phyloP scores from a whole-genome alignment of 2,329 filamentous ascomycete species.

The Boeremia lycopersici region DNA sequence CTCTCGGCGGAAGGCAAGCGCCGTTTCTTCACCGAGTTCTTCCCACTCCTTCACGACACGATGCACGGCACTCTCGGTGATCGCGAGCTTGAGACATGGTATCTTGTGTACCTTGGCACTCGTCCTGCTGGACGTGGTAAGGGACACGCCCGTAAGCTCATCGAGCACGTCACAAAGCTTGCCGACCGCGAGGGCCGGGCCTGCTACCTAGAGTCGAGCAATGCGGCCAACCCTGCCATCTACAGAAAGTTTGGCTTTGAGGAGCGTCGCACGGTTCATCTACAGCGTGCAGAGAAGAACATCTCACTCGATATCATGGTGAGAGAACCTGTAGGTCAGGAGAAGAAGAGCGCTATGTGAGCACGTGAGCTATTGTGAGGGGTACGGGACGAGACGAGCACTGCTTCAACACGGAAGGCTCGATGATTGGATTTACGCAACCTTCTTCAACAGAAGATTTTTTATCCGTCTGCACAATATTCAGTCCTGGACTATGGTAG shows the following conservation, averaged over 20 bases:
- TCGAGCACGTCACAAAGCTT: slow-evolving; percentile 68
- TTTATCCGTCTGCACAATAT: not conserved
- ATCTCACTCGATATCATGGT: slow-evolving; percentile 82
- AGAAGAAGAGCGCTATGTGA: slow-evolving; percentile 28
- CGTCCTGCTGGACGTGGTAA: slow-evolving; percentile 72
- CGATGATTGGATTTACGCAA: not conserved
- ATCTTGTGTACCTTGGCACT: slow-evolving; percentile 83
- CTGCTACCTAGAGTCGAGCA: slow-evolving; percentile 81
- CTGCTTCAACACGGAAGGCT: slow-evolving; percentile 34
- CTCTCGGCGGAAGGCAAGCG: slow-evolving; percentile 73
- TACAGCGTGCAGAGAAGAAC: slow-evolving; percentile 63
- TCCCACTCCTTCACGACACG: slow-evolving; percentile 74
- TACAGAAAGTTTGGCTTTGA: slow-evolving; percentile 80
- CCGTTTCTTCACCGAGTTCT: slow-evolving; percentile 78
- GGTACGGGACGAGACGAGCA: slow-evolving; percentile 12
- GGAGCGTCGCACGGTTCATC: slow-evolving; percentile 65
- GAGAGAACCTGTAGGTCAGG: slow-evolving; percentile 62
- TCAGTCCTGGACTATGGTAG: not conserved
- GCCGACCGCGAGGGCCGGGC: slow-evolving; percentile 71
- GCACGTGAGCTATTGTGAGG: not conserved
- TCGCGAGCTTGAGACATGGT: slow-evolving; percentile 73
- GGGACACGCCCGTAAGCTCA: slow-evolving; percentile 73
- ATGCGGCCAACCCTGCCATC: slow-evolving; percentile 69
- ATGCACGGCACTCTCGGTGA: slow-evolving; percentile 72
- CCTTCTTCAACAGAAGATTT: slow-evolving; percentile 33